Conservation (phyloP, 2,329 filamentous ascomycete species). For the Fusarium equiseti region DNA sequence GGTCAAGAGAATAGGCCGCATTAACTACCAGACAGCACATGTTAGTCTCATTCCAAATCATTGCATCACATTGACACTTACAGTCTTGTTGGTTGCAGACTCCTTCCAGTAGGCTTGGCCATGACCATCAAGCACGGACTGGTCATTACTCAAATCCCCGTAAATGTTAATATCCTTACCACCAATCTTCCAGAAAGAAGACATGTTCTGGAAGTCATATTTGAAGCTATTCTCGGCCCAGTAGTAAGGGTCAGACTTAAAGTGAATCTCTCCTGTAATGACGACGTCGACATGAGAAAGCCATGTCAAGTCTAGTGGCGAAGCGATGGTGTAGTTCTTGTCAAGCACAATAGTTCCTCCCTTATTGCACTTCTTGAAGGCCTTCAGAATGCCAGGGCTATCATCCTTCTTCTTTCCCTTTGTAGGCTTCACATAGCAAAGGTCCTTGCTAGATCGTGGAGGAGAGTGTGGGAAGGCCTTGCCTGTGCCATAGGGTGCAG, state of each 20-base stretch:
- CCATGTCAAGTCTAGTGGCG: constrained; percentile 74
- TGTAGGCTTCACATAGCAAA: constrained; percentile 40
- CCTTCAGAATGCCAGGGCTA: constrained; percentile 36
- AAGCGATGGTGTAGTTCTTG: constrained; percentile 70
- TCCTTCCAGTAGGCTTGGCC: constrained; percentile 45
- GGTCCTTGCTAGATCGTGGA: constrained; percentile 14
- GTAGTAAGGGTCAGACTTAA: constrained; percentile 75
- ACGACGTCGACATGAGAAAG: constrained; percentile 72
- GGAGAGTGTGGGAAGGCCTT: constrained; percentile 35
- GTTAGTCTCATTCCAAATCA: accelerated
- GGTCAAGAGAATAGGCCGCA: constrained; percentile 42
- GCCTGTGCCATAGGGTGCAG: constrained; percentile 37
- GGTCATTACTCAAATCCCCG: constrained; percentile 72
- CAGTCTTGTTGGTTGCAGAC: constrained; percentile 32
- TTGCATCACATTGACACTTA: constrained; percentile 44
- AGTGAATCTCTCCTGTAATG: constrained; percentile 67
- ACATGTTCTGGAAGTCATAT: constrained; percentile 74
- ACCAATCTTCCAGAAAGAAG: constrained; percentile 53
- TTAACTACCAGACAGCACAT: constrained; percentile 6
- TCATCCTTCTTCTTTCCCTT: constrained; percentile 30
- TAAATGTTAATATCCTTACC: constrained; percentile 69
- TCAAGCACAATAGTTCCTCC: constrained; percentile 73
- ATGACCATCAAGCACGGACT: constrained; percentile 70
- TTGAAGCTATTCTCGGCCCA: constrained; percentile 75
- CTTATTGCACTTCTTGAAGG: constrained; percentile 64